Evolutionary conservation across 1,139 yeast genomes (phyloP).

Genomic region (Diutina neorugosa): DNA sequence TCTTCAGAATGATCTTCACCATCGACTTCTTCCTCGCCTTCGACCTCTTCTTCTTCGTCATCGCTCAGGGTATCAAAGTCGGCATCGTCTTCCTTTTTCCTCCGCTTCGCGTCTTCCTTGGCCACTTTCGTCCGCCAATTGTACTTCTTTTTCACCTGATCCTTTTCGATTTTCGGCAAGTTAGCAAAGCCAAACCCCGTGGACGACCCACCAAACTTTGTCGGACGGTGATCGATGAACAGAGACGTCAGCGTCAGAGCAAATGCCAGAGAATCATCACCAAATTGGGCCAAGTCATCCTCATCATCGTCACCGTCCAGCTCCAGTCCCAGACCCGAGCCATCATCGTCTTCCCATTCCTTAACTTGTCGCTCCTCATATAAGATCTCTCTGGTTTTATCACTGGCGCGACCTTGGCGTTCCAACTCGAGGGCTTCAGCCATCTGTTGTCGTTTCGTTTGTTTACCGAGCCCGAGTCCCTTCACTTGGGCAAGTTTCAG

Average conservation of each 20-base stretch:
- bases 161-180: conserved; percentile 34
- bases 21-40: conserved; percentile 24
- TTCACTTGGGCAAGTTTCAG: conserved; percentile 58
- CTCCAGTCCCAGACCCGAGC: background rate
- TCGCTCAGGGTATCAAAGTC: conserved; percentile 22
- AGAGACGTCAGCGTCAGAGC: conserved; percentile 22
- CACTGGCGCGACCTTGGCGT: conserved; percentile 60
- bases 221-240: conserved; percentile 66
- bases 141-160: conserved; percentile 24
- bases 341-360: conserved; percentile 36
- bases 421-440: conserved; percentile 68
- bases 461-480: conserved; percentile 64
- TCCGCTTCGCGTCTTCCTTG: conserved; percentile 22
- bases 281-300: conserved; percentile 8
- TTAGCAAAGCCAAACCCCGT: conserved; percentile 59
- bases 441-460: conserved; percentile 59
- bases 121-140: conserved; percentile 32
- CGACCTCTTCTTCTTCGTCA: conserved; percentile 23
- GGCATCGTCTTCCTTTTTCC: conserved; percentile 24
- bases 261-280: background rate
- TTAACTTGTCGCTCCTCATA: conserved; percentile 60
- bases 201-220: conserved; percentile 47
- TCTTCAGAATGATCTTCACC: conserved; percentile 15
- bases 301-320: conserved; percentile 10
- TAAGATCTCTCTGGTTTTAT: conserved; percentile 45